These are phyloP conservation scores for Venturia asperata DNA, from an alignment of 2,329 filamentous ascomycete species.

Conservation along the genomic window DNA sequence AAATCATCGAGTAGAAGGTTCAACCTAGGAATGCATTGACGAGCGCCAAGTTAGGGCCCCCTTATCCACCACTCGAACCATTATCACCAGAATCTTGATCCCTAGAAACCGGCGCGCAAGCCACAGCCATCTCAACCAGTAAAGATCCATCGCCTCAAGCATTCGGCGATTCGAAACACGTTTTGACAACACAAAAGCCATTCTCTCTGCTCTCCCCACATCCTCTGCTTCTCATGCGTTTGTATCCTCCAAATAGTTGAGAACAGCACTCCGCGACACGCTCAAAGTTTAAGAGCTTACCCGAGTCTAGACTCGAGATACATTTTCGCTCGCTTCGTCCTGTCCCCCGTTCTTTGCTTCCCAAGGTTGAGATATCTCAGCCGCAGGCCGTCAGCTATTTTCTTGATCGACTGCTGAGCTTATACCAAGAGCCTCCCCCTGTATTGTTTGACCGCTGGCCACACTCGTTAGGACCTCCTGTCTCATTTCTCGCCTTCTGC, in stretches of 20 bases:
- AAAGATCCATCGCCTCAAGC: background rate
- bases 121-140: background rate
- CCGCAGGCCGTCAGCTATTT: background rate
- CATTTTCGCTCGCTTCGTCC: background rate
- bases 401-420: background rate
- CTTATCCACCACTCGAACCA: too few species aligned
- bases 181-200: background rate
- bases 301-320: background rate
- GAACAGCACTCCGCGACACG: background rate
- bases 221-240: background rate
- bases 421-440: background rate
- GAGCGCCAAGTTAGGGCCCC: too few species aligned
- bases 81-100: too few species aligned
- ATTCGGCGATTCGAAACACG: background rate
- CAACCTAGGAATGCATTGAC: too few species aligned
- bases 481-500: background rate
- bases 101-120: background rate
- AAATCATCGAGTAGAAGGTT: background rate
- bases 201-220: background rate
- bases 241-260: background rate
- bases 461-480: background rate
- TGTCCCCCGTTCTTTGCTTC: background rate
- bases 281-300: background rate
- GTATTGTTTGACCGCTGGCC: background rate
- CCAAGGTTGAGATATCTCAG: background rate